These are phyloP conservation scores for Mycena citricolor DNA, from an alignment of 1,284 basidiomycete species.

Conservation along the genomic window DNA sequence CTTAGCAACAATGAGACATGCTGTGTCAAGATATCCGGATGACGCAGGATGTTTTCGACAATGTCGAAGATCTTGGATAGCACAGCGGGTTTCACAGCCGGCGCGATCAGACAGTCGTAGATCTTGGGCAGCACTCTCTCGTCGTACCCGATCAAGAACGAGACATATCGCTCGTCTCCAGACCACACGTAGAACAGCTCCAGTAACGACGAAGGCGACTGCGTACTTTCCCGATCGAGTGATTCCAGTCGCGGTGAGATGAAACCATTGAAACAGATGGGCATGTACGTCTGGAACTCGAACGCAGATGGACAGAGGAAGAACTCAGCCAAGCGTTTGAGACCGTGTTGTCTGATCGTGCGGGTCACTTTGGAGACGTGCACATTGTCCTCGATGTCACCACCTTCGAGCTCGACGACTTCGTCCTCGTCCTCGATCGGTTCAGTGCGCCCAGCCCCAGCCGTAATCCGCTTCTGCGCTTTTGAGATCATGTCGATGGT, in stretches of 20 bases:
- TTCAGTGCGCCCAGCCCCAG: conserved; percentile 20
- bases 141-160: conserved; percentile 74
- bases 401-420: conserved; percentile 22
- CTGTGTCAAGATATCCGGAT: conserved; percentile 68
- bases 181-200: conserved; percentile 88
- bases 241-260: conserved; percentile 81
- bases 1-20: conserved; percentile 76
- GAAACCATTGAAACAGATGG: conserved; percentile 65
- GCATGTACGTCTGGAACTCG: conserved; percentile 75
- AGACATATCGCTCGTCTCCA: conserved; percentile 53
- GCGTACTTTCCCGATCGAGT: conserved; percentile 86
- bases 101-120: conserved; percentile 79
- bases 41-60: conserved; percentile 70
- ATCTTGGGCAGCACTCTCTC: conserved; percentile 70
- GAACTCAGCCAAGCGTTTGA: conserved; percentile 89
- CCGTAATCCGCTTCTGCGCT: conserved; percentile 58
- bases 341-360: conserved; percentile 75
- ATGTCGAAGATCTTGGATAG: conserved; percentile 85
- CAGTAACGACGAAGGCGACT: conserved; percentile 87
- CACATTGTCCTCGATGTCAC: conserved; percentile 27
- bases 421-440: conserved; percentile 19
- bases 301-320: conserved; percentile 74
- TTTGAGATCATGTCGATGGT: conserved; percentile 64
- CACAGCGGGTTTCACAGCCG: conserved; percentile 87
- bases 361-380: conserved; percentile 44